These are phyloP conservation scores for Cucumis hystrix DNA, from an alignment of 306 rosid species.

Conservation along the genomic window DNA sequence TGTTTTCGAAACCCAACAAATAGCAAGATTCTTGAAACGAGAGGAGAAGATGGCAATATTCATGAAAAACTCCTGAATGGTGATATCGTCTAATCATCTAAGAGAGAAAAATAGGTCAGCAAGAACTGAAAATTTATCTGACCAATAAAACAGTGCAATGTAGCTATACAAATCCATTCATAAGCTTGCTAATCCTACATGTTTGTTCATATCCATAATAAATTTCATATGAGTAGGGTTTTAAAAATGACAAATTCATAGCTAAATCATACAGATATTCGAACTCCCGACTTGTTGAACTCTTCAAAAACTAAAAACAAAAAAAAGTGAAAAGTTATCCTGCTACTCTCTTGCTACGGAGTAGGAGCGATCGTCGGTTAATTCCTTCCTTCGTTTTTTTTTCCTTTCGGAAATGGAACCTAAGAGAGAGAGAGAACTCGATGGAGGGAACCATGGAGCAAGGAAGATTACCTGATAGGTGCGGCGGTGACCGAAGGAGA, in stretches of 20 bases:
- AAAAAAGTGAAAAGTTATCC: background rate
- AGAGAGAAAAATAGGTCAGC: background rate
- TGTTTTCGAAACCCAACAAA: constrained; percentile 36
- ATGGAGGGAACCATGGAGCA: background rate
- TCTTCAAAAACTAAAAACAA: background rate
- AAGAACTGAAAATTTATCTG: background rate
- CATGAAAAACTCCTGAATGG: constrained; percentile 19
- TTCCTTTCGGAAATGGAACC: background rate
- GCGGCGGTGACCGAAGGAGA: background rate
- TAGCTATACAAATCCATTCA: background rate
- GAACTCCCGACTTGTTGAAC: background rate
- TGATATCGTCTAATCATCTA: constrained; percentile 20
- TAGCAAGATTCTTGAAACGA: constrained; percentile 53
- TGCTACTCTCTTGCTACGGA: background rate
- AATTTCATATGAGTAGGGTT: background rate
- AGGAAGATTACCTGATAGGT: background rate
- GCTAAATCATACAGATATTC: background rate
- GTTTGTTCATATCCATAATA: background rate
- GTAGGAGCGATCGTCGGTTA: background rate
- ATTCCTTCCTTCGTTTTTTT: background rate
- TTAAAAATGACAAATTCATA: background rate
- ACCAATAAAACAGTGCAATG: background rate
- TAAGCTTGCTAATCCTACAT: background rate
- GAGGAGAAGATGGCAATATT: constrained; percentile 18
- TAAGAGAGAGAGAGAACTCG: background rate